Evolutionary conservation across 2,329 filamentous ascomycete genomes (phyloP).

Genomic region (Ilyonectria sp.): DNA sequence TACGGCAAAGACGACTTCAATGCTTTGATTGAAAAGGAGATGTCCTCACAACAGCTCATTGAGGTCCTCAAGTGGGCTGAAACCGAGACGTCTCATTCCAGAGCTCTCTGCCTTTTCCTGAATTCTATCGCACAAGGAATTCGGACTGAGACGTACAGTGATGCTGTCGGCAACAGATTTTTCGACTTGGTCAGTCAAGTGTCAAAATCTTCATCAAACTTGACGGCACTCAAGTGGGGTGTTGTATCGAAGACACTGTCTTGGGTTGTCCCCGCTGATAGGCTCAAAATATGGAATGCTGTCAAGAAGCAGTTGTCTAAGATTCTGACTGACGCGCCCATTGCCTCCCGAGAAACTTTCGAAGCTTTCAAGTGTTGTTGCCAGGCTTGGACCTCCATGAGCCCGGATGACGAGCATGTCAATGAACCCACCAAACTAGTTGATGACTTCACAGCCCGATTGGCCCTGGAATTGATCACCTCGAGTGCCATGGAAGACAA

Average conservation of each 20-base stretch:
- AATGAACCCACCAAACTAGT: slow-evolving; percentile 52
- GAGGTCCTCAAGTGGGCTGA: slow-evolving; percentile 62
- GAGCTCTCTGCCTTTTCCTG: slow-evolving; percentile 59
- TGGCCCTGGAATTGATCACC: slow-evolving; percentile 51
- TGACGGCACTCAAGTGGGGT: slow-evolving; percentile 59
- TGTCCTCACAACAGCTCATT: slow-evolving; percentile 62
- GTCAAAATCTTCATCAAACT: slow-evolving; percentile 48
- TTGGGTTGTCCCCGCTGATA: slow-evolving; percentile 53
- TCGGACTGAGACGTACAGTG: slow-evolving; percentile 58
- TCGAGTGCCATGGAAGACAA: slow-evolving; percentile 42
- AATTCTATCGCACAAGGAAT: slow-evolving; percentile 61
- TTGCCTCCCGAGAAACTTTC: slow-evolving; percentile 55
- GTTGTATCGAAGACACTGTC: slow-evolving; percentile 54
- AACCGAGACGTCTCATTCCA: slow-evolving; percentile 48
- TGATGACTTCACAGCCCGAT: slow-evolving; percentile 52
- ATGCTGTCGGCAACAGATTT: slow-evolving; percentile 58
- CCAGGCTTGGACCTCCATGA: slow-evolving; percentile 56
- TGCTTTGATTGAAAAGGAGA: slow-evolving; percentile 57
- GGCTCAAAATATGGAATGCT: slow-evolving; percentile 52
- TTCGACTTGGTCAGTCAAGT: slow-evolving; percentile 53
- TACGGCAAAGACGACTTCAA: slow-evolving; percentile 38
- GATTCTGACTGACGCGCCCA: slow-evolving; percentile 50
- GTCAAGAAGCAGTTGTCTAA: slow-evolving; percentile 53
- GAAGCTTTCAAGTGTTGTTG: slow-evolving; percentile 60
- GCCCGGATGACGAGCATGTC: slow-evolving; percentile 52